Evolutionary conservation across 257 asterid species (phyloP).

Genomic region (Nicotiana noctiflora): DNA sequence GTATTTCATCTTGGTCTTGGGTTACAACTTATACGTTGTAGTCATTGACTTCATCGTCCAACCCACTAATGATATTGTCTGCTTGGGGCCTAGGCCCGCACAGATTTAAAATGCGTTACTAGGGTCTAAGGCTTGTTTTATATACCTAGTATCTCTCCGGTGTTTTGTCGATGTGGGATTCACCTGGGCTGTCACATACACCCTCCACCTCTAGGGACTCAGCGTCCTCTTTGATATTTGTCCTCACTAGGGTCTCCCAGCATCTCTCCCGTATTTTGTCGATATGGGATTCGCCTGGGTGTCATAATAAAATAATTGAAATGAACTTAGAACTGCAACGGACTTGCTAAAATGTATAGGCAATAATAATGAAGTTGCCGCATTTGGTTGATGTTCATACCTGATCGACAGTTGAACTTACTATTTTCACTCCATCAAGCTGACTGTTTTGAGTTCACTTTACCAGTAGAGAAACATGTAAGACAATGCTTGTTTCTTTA

Average conservation of each 20-base stretch:
- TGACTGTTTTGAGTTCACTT: background rate
- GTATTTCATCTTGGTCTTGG: conserved; percentile 13
- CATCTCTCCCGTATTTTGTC: no score
- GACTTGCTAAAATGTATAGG: background rate
- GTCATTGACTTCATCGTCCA: background rate
- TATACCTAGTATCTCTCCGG: no score
- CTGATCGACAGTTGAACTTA: background rate
- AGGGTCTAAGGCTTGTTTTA: no score
- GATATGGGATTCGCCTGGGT: no score
- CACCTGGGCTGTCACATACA: no score
- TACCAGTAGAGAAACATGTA: background rate
- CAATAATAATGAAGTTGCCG: background rate
- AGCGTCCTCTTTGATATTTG: no score
- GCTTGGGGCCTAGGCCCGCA: no score
- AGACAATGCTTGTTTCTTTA: background rate
- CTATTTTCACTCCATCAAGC: background rate
- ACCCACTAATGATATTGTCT: no score
- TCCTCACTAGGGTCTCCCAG: no score
- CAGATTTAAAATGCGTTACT: no score
- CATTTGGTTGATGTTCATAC: background rate
- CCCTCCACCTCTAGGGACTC: no score
- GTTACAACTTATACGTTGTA: background rate
- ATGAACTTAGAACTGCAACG: background rate
- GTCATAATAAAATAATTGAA: background rate
- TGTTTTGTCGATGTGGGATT: no score